phyloP scores from a whole-genome alignment of 306 rosid genomes.

The Quercus bicolor region DNA sequence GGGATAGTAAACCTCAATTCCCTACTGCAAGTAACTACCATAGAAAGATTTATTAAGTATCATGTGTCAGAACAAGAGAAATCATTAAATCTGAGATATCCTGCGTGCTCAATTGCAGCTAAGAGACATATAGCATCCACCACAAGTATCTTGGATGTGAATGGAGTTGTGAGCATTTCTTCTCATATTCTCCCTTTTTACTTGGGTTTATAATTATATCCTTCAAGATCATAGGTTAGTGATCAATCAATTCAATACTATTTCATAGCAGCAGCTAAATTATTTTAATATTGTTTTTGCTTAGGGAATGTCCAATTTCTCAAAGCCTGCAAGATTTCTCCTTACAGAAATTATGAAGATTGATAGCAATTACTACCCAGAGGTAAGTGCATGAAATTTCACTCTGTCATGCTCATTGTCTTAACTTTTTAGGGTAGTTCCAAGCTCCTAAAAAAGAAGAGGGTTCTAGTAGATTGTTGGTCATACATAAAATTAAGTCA shows the following conservation, averaged over 20 bases:
- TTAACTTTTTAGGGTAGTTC: not conserved
- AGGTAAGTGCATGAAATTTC: constrained; percentile 41
- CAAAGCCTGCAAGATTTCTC: constrained; percentile 78
- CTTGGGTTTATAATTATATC: not conserved
- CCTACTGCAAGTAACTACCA: constrained; percentile 58
- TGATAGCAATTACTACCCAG: constrained; percentile 87
- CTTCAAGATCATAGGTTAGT: not conserved
- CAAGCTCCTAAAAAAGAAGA: not conserved
- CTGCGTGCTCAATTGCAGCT: constrained; percentile 78
- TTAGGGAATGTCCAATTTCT: constrained; percentile 87
- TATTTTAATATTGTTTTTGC: constrained; percentile 17
- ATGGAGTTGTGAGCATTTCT: constrained; percentile 61
- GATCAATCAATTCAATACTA: not conserved
- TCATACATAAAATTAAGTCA: not conserved
- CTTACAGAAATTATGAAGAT: constrained; percentile 84
- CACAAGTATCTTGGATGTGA: constrained; percentile 82
- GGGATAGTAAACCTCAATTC: constrained; percentile 72
- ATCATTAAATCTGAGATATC: constrained; percentile 59
- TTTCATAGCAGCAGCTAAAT: not conserved
- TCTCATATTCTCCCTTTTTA: not conserved
- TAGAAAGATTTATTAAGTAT: constrained; percentile 61
- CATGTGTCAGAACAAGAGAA: constrained; percentile 93
- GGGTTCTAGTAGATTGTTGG: not conserved
- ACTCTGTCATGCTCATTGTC: not conserved
- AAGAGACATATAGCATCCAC: constrained; percentile 88